Evolutionary conservation across 2,329 filamentous ascomycete species (phyloP), one percentile per base, ranked within the genome.

Genomic region (Verticillium albo-atrum): DNA sequence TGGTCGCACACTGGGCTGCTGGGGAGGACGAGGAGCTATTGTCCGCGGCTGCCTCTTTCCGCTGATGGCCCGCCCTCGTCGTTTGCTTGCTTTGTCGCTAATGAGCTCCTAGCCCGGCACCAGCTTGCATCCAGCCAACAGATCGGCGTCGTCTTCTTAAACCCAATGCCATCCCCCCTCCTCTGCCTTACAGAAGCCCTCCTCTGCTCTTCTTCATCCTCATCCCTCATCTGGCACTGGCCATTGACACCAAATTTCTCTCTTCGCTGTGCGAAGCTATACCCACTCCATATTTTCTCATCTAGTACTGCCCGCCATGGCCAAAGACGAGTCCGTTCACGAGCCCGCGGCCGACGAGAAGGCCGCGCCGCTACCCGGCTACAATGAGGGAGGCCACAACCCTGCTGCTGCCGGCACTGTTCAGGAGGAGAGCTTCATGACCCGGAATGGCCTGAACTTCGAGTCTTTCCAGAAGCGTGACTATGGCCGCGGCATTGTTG

Each of bases 401-500:
- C 50, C 50, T 42, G 55, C 47, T 12, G 42, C 27, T 4, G 55
- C 55, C 27, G 37, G 27, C 15, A 57, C 55, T 10, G 42, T 52
- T 27, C 42, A 50, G 42, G 37, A 57, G 23, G 55, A 57, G 27
- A 27, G 28, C n/a, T 57, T 50, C 37, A 25, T 34, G 37, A 67
- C 66, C 12, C 64, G 66, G 14, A 66, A 65, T 17, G 66, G 66
- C 23, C 63, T 67, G 37, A 67, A 66, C 58, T 47, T 63, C 1
- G 63, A 65, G 55, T 67, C 66, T 5, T 67, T 67, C 63, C 65
- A 65, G 64, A 57, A 54, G 12, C 65, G 65, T 35, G 59, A 63
- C 27, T 63, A 62, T 27, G 64, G 64, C n/a, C 42, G 53, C 9
- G 63, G 61, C 27, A 58, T 64, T 23, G 63, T 65, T 7, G 63